phyloP scores from a whole-genome alignment of 306 rosid genomes.

The Parietaria judaica region DNA sequence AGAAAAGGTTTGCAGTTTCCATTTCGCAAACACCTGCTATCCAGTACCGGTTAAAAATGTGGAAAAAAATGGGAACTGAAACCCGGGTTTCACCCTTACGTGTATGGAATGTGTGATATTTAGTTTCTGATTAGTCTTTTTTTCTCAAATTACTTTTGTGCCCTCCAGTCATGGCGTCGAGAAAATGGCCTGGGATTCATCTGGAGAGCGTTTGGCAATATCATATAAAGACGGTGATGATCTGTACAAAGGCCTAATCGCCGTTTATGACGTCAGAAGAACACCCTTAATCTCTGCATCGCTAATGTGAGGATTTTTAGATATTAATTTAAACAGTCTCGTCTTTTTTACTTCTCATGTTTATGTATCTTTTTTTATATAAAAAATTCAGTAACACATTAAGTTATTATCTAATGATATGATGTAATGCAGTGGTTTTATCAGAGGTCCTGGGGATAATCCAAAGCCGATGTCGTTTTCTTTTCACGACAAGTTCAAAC shows the following conservation, averaged over 20 bases:
- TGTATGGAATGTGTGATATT: too few relatives aligned
- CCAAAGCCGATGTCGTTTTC: slow-evolving; percentile 74
- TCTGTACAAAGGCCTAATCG: slow-evolving; percentile 66
- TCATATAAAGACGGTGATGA: slow-evolving; percentile 77
- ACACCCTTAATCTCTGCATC: slow-evolving; percentile 69
- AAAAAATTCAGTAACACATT: not conserved
- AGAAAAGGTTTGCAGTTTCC: too few relatives aligned
- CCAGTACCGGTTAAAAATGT: too few relatives aligned
- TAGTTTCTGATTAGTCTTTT: not conserved
- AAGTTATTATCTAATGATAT: slow-evolving; percentile 2
- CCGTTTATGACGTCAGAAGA: slow-evolving; percentile 75
- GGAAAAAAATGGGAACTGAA: too few relatives aligned
- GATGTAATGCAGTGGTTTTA: slow-evolving; percentile 61
- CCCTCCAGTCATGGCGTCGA: slow-evolving; percentile 71
- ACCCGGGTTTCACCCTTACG: too few relatives aligned
- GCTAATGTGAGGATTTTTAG: slow-evolving; percentile 53
- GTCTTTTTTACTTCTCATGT: slow-evolving; percentile 3
- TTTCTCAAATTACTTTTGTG: slow-evolving; percentile 7
- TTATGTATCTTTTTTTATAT: not conserved
- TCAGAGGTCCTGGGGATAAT: slow-evolving; percentile 91
- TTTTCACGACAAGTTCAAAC: slow-evolving; percentile 76
- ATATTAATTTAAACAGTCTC: not conserved
- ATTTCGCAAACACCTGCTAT: too few relatives aligned
- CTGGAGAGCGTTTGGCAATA: slow-evolving; percentile 91
- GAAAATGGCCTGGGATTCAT: slow-evolving; percentile 92